phyloP scores from a whole-genome alignment of 192 early-diverging fungal species.

The Jimgerdemannia flammicorona region DNA sequence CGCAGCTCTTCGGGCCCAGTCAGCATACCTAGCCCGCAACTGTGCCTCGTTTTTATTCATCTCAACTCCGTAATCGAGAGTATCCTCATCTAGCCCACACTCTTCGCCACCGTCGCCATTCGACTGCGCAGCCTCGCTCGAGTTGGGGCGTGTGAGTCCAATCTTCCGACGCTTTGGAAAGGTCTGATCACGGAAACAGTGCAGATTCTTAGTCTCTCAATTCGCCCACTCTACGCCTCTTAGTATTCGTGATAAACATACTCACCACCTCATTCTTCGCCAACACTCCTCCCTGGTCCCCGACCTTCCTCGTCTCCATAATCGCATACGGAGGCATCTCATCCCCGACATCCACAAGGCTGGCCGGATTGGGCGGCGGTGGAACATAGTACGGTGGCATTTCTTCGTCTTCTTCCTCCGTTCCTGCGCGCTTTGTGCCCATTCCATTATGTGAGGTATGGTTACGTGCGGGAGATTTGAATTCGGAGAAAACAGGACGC shows the following conservation, averaged over 20 bases:
- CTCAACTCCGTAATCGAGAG: too few species aligned
- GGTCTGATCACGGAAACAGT: not conserved
- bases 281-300: not conserved
- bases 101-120: not conserved
- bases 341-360: not conserved
- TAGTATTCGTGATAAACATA: not conserved
- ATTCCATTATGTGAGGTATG: not conserved
- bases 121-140: not conserved
- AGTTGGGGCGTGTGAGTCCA: conserved; percentile 1
- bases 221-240: not conserved
- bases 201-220: not conserved
- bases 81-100: too few species aligned
- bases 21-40: too few species aligned
- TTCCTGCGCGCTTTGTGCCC: not conserved
- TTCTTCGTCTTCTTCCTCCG: not conserved
- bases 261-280: not conserved
- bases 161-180: conserved; percentile 3
- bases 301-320: not conserved
- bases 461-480: not conserved
- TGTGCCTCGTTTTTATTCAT: too few species aligned
- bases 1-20: too few species aligned
- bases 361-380: not conserved
- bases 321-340: conserved; percentile 1
- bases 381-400: not conserved
- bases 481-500: not conserved